Base-by-base conservation (phyloP, 2,329 filamentous ascomycete genomes). In the Alternaria burnsii region DNA sequence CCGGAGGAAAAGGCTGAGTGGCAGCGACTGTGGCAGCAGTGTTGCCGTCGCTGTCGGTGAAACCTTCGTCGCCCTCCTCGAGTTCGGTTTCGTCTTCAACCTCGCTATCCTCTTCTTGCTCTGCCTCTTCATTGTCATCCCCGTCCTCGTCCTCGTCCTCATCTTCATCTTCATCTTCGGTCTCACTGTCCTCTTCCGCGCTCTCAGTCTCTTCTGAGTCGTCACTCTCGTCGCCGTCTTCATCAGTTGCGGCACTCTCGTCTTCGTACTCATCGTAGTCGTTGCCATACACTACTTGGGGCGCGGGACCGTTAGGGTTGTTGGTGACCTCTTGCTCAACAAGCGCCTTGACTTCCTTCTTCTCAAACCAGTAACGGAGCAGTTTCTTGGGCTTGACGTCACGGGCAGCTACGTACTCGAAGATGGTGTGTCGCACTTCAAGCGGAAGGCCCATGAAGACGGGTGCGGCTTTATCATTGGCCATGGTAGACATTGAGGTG, bases 351-450 rank as follows among this genome's bases (percentile, higher is more conserved):
- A 71, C 43, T 22, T 78, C 76, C 46, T 67, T 65, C 68, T 70
- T 76, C 67, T 78, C 76, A 58, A 78, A 77, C 76, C 76, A 78
- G 42, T 69, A 63, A 42, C 70, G 69, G 22, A 78, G 63, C 11
- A 77, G 52, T 56, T 69, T 67, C 55, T 71, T 67, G 6, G 73
- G 66, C 56, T 68, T 55, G 6, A 53, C 30, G 6, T 66, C 50
- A 44, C 71, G 65, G 7, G 30, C 52, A 30, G 71, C 61, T 7
- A 66, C 61, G 22, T 66, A 50, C 50, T 66, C 55, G 63, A 72
- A 78, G 61, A 78, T 73, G 16, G 53, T 52, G 47, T 76, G 67
- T 38, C 76, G 73, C 24, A 77, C 48, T 65, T 78, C 76, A 47
- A 76, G 66, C 4, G 76, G 76, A 10, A 77, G 65, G 52, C 22